Evolutionary conservation across 73 alveolate genomes (phyloP).

Genomic region (Durusdinium trenchii): DNA sequence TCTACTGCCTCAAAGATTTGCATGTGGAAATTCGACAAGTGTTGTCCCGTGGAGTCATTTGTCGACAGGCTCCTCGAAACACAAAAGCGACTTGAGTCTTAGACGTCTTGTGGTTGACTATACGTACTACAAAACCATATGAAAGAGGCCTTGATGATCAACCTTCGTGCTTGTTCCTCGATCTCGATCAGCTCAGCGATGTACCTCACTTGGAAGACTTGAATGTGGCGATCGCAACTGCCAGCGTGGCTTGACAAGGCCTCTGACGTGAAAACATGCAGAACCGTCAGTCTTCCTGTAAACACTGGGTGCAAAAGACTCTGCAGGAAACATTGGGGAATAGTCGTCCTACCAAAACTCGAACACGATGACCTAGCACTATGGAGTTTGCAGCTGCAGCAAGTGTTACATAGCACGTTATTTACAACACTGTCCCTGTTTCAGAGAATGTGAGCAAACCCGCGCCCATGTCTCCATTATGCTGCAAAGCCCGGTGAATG

Average conservation of each 20-base stretch:
- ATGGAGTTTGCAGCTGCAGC: no score
- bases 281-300: no score
- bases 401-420: no score
- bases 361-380: no score
- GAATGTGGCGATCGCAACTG: no score
- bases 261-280: no score
- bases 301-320: no score
- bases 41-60: not conserved
- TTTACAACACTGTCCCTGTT: no score
- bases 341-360: not conserved
- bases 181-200: constrained; percentile 85
- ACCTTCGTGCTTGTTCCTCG: constrained; percentile 76
- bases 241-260: no score
- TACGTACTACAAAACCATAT: not conserved
- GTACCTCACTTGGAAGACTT: constrained; percentile 20
- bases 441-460: no score
- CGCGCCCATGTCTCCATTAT: no score
- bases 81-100: not conserved
- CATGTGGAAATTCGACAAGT: not conserved
- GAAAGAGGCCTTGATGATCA: constrained; percentile 79
- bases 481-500: no score
- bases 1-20: constrained; percentile 40
- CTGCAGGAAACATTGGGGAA: not conserved
- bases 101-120: not conserved
- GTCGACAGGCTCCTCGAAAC: not conserved